Evolutionary conservation across 2,329 filamentous ascomycete species (phyloP).

Genomic region (Xylariomycetidae sp.): DNA sequence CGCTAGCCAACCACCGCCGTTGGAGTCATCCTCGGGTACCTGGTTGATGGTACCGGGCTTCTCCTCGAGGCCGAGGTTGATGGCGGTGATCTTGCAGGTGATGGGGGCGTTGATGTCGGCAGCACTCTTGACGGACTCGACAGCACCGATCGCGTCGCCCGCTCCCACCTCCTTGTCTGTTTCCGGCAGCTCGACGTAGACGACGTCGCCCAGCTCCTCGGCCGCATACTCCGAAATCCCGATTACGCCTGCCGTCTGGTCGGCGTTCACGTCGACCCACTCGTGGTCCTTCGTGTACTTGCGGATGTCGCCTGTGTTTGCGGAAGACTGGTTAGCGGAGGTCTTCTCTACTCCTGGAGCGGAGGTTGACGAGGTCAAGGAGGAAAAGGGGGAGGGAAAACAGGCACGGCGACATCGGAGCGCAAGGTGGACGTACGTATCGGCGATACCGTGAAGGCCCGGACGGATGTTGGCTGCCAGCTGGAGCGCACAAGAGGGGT

Average conservation of each 20-base stretch:
- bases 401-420: conserved; percentile 32
- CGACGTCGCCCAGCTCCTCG: conserved; percentile 87
- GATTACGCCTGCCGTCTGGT: conserved; percentile 72
- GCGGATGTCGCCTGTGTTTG: conserved; percentile 54
- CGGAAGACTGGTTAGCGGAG: conserved; percentile 1
- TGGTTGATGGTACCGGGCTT: conserved; percentile 85
- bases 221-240: conserved; percentile 92
- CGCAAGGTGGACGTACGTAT: conserved; percentile 33
- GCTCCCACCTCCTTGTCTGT: conserved; percentile 60
- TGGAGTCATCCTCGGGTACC: conserved; percentile 71
- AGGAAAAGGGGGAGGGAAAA: neutral
- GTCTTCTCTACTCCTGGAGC: too few relatives aligned
- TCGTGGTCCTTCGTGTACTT: conserved; percentile 97
- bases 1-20: conserved; percentile 83
- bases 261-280: conserved; percentile 85
- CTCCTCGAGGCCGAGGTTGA: conserved; percentile 72
- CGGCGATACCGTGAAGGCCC: conserved; percentile 40
- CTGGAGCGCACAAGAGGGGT: conserved; percentile 26
- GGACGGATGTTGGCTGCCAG: conserved; percentile 33
- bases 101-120: conserved; percentile 93
- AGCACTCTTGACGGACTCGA: conserved; percentile 98
- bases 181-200: conserved; percentile 90
- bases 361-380: too few relatives aligned
- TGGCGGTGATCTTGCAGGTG: conserved; percentile 65
- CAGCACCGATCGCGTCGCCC: conserved; percentile 84